phyloP scores from a whole-genome alignment of 768 basidiomycete genomes.

The Amanita rimosa region DNA sequence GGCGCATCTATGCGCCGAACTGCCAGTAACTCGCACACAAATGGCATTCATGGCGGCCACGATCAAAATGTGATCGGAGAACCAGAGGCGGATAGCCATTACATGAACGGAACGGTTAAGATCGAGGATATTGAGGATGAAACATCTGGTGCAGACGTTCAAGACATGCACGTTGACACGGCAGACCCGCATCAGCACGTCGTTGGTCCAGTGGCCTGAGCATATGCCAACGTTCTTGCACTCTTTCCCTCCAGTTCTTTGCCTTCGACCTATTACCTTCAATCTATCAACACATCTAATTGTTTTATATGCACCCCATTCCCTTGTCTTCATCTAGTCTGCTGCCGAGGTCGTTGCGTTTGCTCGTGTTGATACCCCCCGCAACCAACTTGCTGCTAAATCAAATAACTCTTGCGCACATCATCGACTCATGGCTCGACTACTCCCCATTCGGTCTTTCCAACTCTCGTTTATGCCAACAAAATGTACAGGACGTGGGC shows the following conservation, averaged over 20 bases:
- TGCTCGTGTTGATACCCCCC: conserved; percentile 23
- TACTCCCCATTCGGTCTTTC: conserved; percentile 7
- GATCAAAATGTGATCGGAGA: conserved; percentile 10
- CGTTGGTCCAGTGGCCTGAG: conserved; percentile 5
- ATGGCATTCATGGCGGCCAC: conserved; percentile 25
- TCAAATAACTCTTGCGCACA: conserved; percentile 10
- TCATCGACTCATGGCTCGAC: conserved; percentile 7
- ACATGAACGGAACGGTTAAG: conserved; percentile 10
- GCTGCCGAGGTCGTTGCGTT: conserved; percentile 8
- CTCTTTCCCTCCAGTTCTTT: conserved; percentile 5
- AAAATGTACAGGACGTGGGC: conserved; percentile 17
- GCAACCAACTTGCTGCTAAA: conserved; percentile 10
- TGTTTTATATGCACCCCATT: conserved; percentile 4
- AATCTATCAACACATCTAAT: conserved; percentile 4
- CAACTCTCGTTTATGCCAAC: conserved; percentile 11
- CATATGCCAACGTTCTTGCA: conserved; percentile 3
- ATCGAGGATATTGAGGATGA: conserved; percentile 20
- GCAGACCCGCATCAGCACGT: conserved; percentile 7
- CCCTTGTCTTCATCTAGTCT: conserved; percentile 6
- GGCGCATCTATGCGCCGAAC: conserved; percentile 39
- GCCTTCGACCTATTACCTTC: conserved; percentile 6
- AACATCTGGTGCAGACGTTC: conserved; percentile 15
- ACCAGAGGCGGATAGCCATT: conserved; percentile 15
- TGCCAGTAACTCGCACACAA: conserved; percentile 22
- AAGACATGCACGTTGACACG: conserved; percentile 30